Percentiles rank a stretch among this genome's conserved stretches.
These are phyloP conservation scores for Diospyros lotus DNA, from an alignment of 148 eudicot genomes.

Conservation along the genomic window DNA sequence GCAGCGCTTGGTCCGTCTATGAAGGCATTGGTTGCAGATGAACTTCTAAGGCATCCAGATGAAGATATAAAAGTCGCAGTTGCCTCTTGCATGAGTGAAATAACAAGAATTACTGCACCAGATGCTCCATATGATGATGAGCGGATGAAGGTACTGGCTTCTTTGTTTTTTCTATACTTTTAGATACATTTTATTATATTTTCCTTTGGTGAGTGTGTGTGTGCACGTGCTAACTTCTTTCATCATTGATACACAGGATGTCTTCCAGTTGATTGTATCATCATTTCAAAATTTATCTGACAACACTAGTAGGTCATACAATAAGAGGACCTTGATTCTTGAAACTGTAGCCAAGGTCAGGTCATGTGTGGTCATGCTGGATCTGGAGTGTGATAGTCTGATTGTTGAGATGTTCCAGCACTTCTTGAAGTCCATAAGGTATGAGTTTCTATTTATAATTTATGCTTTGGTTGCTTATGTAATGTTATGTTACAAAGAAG, in stretches of 20 bases:
- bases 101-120: constrained; percentile 96
- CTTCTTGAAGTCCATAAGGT: constrained; percentile 76
- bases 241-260: constrained; percentile 39
- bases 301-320: constrained; percentile 50
- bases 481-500: background rate
- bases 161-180: background rate
- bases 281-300: constrained; percentile 78
- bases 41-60: constrained; percentile 59
- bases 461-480: background rate
- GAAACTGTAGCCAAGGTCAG: constrained; percentile 94
- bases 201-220: background rate
- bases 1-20: constrained; percentile 62
- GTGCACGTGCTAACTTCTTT: background rate
- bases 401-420: constrained; percentile 79
- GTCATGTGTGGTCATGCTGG: constrained; percentile 98
- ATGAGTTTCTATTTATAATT: constrained; percentile 5
- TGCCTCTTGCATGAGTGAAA: constrained; percentile 95
- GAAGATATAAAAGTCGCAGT: constrained; percentile 76
- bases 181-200: background rate
- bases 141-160: constrained; percentile 65
- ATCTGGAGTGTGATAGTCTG: constrained; percentile 80
- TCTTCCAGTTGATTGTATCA: constrained; percentile 85
- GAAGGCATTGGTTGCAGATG: constrained; percentile 56
- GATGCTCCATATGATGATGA: constrained; percentile 93
- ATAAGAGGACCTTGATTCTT: constrained; percentile 61